Evolutionary conservation across 352 stramenopile genomes (phyloP), one percentile per base, ranked within the genome.

Genomic region (Globisporangium orthogonon): DNA sequence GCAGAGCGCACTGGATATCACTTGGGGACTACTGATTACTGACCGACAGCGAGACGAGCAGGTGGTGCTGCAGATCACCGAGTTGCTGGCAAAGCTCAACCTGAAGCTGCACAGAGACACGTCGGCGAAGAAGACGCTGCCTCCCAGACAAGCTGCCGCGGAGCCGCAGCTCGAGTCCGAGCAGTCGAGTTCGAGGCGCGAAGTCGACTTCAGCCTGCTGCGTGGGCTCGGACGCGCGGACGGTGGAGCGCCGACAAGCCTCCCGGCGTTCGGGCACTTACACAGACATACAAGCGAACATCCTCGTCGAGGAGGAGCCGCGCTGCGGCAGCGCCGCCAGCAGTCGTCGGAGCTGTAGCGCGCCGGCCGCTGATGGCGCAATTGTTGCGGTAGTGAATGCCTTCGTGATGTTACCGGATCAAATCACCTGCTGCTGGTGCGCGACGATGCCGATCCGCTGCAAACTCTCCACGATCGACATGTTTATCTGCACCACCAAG

Each of bases 41-140:
- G 35, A 17, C 23, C 15, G n/a, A 64, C 9, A 29, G 37, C 46
- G 5, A 33, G 37, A 43, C n/a, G 29, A 9, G 15, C 62, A 81
- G 74, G 74, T 83, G 29, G 69, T 91, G 33, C 60, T 91, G 18
- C 62, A 74, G 40, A 71, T 89, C 62, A 89, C 76, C 0, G 73
- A 83, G 29, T 35, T 88, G 30, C 47, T 91, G 29, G 53, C 56
- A 35, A 72, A 74, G 61, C 58, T 73, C 7, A 60, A 70, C 40
- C 35, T 86, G 7, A 66, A 40, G 15, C 50, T 86, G 29, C 54
- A 80, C 35, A 56, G 54, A 41, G 55, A 67, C 40, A 57, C 73
- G 31, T 18, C 50, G 6, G 30, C 33, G 4, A 9, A 14, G 18
- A 14, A 33, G 29, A 17, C 41, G 11, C 31, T 44, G 5, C 44